phyloP scores from a whole-genome alignment of 2,329 filamentous ascomycete genomes.

The Trichoderma harzianum region DNA sequence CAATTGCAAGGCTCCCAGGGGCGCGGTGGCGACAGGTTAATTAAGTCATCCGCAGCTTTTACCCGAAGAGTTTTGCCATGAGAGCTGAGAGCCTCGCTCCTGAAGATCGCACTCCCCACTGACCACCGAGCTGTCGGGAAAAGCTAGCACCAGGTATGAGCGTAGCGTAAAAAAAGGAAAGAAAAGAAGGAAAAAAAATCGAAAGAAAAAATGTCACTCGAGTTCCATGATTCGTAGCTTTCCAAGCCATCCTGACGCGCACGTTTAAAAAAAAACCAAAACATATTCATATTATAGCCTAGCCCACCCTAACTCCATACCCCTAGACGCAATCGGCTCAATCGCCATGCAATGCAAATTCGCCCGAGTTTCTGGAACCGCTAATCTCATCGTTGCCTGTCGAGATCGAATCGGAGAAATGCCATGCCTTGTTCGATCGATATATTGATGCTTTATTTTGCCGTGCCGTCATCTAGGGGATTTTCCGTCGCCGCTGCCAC shows the following conservation, averaged over 20 bases:
- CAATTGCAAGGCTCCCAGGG: neutral
- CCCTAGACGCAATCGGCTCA: slow-evolving; percentile 1
- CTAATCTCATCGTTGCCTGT: neutral
- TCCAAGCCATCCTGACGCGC: neutral
- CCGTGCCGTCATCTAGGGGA: neutral
- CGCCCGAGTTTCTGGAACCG: neutral
- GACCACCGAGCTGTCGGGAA: neutral
- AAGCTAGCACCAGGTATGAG: neutral
- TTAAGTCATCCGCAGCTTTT: slow-evolving; percentile 4
- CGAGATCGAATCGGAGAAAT: slow-evolving; percentile 9
- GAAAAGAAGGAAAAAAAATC: neutral
- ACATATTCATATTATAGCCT: neutral
- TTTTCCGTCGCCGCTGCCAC: slow-evolving; percentile 4
- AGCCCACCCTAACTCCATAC: neutral
- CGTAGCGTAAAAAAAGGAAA: neutral
- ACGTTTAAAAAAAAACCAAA: neutral
- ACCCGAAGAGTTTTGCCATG: slow-evolving; percentile 2
- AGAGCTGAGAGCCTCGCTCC: neutral
- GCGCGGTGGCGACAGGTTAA: neutral
- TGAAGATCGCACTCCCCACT: neutral
- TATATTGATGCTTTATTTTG: slow-evolving; percentile 5
- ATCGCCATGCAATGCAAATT: neutral
- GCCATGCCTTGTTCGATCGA: slow-evolving; percentile 7
- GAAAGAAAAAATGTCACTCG: neutral
- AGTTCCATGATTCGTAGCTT: neutral